These are phyloP conservation scores for Neurospora pannonica DNA, from an alignment of 495 filamentous ascomycete species.

Conservation along the genomic window DNA sequence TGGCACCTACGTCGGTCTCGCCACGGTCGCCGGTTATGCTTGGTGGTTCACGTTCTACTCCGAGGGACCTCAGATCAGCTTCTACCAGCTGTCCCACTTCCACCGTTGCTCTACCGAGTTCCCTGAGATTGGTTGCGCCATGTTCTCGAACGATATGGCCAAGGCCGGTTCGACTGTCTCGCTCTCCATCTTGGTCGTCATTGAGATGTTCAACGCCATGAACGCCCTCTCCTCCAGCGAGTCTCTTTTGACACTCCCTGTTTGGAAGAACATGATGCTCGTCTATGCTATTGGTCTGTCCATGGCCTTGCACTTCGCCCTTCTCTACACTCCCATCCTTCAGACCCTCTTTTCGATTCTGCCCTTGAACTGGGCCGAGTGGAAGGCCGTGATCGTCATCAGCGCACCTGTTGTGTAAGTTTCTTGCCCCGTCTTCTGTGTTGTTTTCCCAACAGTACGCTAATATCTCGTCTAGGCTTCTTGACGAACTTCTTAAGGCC, in stretches of 20 bases:
- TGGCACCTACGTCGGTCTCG: conserved; percentile 86
- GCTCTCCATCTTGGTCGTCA: conserved; percentile 83
- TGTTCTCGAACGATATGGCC: conserved; percentile 84
- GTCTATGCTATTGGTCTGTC: conserved; percentile 89
- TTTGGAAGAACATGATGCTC: conserved; percentile 96
- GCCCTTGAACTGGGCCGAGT: conserved; percentile 81
- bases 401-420: conserved; percentile 92
- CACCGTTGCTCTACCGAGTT: conserved; percentile 83
- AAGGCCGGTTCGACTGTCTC: conserved; percentile 94
- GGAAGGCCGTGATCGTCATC: conserved; percentile 84
- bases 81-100: conserved; percentile 89
- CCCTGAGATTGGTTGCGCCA: conserved; percentile 85
- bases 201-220: conserved; percentile 99
- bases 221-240: conserved; percentile 95
- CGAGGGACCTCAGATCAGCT: conserved; percentile 84
- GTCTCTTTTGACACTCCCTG: conserved; percentile 81
- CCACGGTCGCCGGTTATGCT: conserved; percentile 94
- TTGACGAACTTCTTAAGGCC: conserved; percentile 84
- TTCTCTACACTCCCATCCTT: conserved; percentile 87
- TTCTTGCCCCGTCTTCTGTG: background rate
- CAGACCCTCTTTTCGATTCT: conserved; percentile 86
- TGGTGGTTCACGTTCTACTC: conserved; percentile 99
- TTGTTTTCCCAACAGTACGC: conserved; percentile 2
- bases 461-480: conserved; percentile 50
- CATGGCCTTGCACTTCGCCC: conserved; percentile 92